These are phyloP conservation scores for Leccinum boreale DNA, from an alignment of 768 basidiomycete species.

Conservation along the genomic window DNA sequence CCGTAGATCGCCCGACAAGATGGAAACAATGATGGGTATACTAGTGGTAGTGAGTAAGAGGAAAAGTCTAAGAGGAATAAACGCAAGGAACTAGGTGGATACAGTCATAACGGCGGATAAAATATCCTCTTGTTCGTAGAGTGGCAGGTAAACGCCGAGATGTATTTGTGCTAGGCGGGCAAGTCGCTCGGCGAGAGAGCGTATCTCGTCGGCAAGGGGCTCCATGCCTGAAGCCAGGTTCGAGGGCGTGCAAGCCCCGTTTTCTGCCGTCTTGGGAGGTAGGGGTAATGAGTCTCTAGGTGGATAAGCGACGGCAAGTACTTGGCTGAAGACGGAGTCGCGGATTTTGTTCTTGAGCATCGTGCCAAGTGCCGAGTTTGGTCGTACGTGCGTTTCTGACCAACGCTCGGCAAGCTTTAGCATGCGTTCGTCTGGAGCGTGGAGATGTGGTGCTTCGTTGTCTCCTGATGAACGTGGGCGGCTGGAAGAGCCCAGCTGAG, in stretches of 20 bases:
- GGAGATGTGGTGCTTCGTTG: constrained; percentile 20
- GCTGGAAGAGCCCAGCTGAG: constrained; percentile 25
- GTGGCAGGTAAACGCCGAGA: constrained; percentile 68
- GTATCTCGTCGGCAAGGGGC: constrained; percentile 63
- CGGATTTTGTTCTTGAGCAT: constrained; percentile 64
- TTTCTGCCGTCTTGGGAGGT: constrained; percentile 28
- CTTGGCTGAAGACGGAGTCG: constrained; percentile 59
- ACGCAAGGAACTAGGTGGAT: constrained; percentile 16
- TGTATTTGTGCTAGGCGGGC: constrained; percentile 72
- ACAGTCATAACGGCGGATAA: constrained; percentile 20
- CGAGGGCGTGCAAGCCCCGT: constrained; percentile 8
- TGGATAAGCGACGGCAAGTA: constrained; percentile 52
- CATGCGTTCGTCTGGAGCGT: constrained; percentile 47
- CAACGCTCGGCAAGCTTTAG: constrained; percentile 66
- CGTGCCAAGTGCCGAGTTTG: constrained; percentile 53
- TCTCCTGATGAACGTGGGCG: constrained; percentile 26
- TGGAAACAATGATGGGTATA: constrained; percentile 31
- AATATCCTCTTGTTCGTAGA: constrained; percentile 66
- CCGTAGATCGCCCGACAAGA: constrained; percentile 23
- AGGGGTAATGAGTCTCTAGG: constrained; percentile 36
- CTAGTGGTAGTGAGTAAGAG: constrained; percentile 12
- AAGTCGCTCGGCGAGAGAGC: constrained; percentile 65
- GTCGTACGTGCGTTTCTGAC: constrained; percentile 64
- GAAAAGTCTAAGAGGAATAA: constrained; percentile 21
- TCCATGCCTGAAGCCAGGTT: constrained; percentile 60